phyloP scores from a whole-genome alignment of 352 stramenopile species.

The Achlya hypogyna region DNA sequence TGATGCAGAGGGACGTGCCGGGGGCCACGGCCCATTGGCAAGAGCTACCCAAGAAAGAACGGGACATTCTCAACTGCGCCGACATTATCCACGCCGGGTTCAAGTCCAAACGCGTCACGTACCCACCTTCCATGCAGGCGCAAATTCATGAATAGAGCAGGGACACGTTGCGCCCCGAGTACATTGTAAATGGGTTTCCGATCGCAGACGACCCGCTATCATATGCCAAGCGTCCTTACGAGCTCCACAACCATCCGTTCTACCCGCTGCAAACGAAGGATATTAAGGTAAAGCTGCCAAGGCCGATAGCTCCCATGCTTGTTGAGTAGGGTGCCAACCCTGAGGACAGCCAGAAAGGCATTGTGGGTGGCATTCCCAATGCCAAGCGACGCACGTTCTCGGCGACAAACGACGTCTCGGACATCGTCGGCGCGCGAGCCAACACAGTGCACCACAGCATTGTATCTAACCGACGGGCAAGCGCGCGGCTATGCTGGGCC shows the following conservation, averaged over 20 bases:
- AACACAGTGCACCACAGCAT: conserved; percentile 64
- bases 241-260: conserved; percentile 39
- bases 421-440: conserved; percentile 51
- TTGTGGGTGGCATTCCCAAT: conserved; percentile 55
- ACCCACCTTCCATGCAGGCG: conserved; percentile 11
- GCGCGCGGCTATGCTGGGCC: not conserved
- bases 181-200: conserved; percentile 58
- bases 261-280: conserved; percentile 49
- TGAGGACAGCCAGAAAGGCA: conserved; percentile 33
- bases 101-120: conserved; percentile 64
- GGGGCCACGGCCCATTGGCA: conserved; percentile 6
- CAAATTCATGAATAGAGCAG: conserved; percentile 21
- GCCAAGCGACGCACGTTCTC: conserved; percentile 47
- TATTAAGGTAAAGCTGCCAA: conserved; percentile 28
- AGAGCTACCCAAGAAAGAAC: conserved; percentile 3
- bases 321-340: conserved; percentile 33
- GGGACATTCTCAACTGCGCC: conserved; percentile 36
- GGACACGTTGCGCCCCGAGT: conserved; percentile 65
- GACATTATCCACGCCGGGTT: conserved; percentile 71
- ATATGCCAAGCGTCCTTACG: conserved; percentile 37
- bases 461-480: conserved; percentile 37
- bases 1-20: conserved; percentile 3
- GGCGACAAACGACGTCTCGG: conserved; percentile 43
- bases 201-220: conserved; percentile 40
- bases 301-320: not conserved